phyloP scores from a whole-genome alignment of 2,329 filamentous ascomycete species.

The Nannizziopsis arthrosporioides region DNA sequence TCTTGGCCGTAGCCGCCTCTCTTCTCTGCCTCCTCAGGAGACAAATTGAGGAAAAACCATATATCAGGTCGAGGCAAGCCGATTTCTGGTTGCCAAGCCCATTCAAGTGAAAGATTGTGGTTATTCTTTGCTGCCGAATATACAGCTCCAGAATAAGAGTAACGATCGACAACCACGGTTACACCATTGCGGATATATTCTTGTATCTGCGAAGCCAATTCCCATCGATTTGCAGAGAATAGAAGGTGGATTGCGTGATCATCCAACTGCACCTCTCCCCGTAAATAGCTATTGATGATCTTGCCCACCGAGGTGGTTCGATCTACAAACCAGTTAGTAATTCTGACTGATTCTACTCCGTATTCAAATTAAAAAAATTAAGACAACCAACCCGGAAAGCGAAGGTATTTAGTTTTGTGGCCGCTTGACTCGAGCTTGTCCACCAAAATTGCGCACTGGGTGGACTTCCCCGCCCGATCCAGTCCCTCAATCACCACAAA shows the following conservation, averaged over 20 bases:
- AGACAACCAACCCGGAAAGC: conserved; percentile 49
- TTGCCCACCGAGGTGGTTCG: conserved; percentile 72
- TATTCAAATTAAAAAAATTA: too few species aligned
- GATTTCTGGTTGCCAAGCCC: conserved; percentile 74
- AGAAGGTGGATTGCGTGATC: conserved; percentile 84
- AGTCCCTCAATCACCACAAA: conserved; percentile 80
- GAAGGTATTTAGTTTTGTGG: conserved; percentile 45
- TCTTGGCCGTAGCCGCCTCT: conserved; percentile 84
- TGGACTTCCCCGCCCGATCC: conserved; percentile 84
- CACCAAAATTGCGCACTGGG: conserved; percentile 63
- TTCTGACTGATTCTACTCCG: neutral
- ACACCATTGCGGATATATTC: conserved; percentile 50
- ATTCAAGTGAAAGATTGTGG: conserved; percentile 55
- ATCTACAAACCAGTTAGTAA: conserved; percentile 41
- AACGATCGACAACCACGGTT: conserved; percentile 77
- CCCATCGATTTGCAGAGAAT: conserved; percentile 88
- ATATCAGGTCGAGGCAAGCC: conserved; percentile 80
- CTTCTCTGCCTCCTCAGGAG: conserved; percentile 56
- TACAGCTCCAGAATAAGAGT: conserved; percentile 88
- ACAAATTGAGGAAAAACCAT: conserved; percentile 76
- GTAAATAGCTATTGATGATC: conserved; percentile 76
- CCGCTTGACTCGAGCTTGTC: conserved; percentile 42
- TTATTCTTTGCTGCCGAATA: conserved; percentile 84
- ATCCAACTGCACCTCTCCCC: conserved; percentile 58
- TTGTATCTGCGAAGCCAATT: conserved; percentile 40